Conservation (phyloP, 257 asterid genomes). For the Jacaranda mimosifolia region DNA sequence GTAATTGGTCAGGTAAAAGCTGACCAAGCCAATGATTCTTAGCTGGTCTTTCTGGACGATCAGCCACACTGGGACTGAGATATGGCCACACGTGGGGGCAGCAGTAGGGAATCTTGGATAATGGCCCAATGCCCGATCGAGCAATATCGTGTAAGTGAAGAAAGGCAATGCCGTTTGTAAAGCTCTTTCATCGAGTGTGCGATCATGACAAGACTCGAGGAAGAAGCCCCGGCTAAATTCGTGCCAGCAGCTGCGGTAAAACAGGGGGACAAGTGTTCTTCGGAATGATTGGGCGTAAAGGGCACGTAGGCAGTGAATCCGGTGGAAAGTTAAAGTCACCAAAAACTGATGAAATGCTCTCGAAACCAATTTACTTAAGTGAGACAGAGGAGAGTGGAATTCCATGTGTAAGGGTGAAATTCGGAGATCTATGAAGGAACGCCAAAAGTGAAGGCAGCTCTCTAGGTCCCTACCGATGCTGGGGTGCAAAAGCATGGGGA, state of each 20-base stretch:
- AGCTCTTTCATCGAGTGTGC: constrained; percentile 22
- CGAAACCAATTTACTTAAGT: background rate
- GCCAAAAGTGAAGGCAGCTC: background rate
- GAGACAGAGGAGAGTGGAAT: constrained; percentile 4
- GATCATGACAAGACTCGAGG: background rate
- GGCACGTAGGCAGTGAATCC: too few relatives aligned
- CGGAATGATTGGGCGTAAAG: too few relatives aligned
- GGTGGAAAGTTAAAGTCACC: too few relatives aligned
- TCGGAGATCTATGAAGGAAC: background rate
- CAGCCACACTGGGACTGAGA: background rate
- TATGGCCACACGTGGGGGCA: background rate
- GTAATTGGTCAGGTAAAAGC: constrained; percentile 11
- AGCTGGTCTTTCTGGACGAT: background rate
- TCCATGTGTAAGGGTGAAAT: background rate
- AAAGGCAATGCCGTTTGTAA: constrained; percentile 11
- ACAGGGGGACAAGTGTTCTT: too few relatives aligned
- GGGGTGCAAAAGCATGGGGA: background rate
- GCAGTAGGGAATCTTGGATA: constrained; percentile 2
- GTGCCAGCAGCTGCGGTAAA: too few relatives aligned
- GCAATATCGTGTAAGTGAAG: constrained; percentile 23
- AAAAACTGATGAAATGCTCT: too few relatives aligned
- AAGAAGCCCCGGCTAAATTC: too few relatives aligned
- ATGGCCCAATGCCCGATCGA: constrained; percentile 1
- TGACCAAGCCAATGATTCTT: constrained; percentile 10
- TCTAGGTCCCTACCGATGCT: background rate